Base-by-base conservation (phyloP, 768 basidiomycete species). In the Phylloporus rhodoxanthus region DNA sequence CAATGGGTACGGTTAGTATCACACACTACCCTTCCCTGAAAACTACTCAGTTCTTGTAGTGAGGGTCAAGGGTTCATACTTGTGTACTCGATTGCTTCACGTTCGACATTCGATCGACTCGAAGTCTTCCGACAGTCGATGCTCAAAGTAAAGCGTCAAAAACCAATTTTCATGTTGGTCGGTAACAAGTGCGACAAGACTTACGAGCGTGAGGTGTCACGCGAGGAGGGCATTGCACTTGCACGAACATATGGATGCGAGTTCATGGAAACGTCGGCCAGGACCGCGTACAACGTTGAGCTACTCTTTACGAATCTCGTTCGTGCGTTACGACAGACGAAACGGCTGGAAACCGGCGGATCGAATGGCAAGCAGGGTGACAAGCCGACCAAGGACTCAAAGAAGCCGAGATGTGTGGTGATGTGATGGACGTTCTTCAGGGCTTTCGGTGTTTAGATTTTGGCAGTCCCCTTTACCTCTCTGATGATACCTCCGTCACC, bases 31-130 rank as follows among this genome's bases (percentile, higher is more conserved):
- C 26, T 41, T 45, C 37, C 46, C 43, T 37, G 47, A 52, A 56
- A 44, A 36, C 45, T 25, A 38, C 50, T 46, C 30, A 54, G 33
- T 45, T n/a, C 39, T 42, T 44, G 25, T 63, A 95, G 93, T 25
- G 93, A 97, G 70, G 94, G 94, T 54, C 92, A 95, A 73, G 93
- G 92, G n/a, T 95, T 97, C 68, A 87, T 97, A 58, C 80, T 97
- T 41, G 93, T 96, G 51, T 97, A 96, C 71, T 95, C 92, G 37
- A 94, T 97, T 67, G 88, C 91, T 48, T 93, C 91, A n/a, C 81
- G 91, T 65, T 81, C 85, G 52, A 91, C 90, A 17, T 97, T 93
- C 56, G 86, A 93, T 59, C 85, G 91, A 5, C 81, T 94, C 51
- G 87, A 92, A 61, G 82, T 87, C 59, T 92, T 93, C 71, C 82